Percentiles rank a stretch among this genome's conserved stretches.
Conservation (phyloP, 2,329 filamentous ascomycete species). For the Arthrocladium fulminans region DNA sequence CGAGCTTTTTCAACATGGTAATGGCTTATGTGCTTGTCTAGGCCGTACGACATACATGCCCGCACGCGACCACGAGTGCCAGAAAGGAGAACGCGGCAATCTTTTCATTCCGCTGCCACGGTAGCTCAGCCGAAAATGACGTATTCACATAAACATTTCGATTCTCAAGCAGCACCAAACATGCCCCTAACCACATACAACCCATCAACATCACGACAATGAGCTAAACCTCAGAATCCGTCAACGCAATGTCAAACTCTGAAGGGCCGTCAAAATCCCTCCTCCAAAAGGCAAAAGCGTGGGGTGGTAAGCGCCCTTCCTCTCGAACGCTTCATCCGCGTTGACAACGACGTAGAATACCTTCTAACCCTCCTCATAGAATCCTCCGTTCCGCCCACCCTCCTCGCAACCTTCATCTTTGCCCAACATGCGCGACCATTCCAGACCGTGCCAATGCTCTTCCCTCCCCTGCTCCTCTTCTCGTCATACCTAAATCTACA, state of each 20-base stretch:
- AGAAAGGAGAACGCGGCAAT: no score
- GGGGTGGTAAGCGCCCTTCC: slow-evolving; percentile 20
- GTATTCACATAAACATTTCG: no score
- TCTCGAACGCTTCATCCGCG: neutral
- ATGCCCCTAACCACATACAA: no score
- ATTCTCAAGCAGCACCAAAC: no score
- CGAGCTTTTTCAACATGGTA: no score
- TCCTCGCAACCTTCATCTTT: slow-evolving; percentile 57
- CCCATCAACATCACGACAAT: neutral
- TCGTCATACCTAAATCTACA: slow-evolving; percentile 57
- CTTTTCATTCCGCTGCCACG: no score
- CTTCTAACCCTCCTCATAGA: slow-evolving; percentile 36
- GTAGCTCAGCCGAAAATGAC: no score
- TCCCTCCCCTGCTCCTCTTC: slow-evolving; percentile 58
- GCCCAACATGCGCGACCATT: slow-evolving; percentile 60
- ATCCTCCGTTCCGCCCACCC: slow-evolving; percentile 54
- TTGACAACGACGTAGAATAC: slow-evolving; percentile 9
- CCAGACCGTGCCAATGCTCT: slow-evolving; percentile 57
- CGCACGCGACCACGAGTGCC: no score
- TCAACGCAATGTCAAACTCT: neutral
- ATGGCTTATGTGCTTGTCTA: no score
- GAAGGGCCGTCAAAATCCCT: neutral
- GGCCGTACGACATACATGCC: no score
- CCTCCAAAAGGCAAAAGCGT: slow-evolving; percentile 19
- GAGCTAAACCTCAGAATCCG: neutral